Base-by-base conservation (phyloP, 1,139 yeast genomes). In the Schwanniomyces etchellsii region DNA sequence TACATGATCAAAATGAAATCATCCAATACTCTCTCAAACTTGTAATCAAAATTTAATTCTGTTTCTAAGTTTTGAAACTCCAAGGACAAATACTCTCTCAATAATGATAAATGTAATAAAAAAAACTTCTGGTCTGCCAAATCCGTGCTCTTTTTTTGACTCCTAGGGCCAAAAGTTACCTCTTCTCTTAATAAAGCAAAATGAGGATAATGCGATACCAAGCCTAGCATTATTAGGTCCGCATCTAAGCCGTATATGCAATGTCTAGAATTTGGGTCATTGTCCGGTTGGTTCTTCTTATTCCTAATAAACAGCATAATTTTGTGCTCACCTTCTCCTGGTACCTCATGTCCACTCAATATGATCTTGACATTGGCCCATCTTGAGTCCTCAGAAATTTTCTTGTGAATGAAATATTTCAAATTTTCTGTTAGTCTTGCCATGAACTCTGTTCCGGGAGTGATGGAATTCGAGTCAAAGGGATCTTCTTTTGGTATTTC, bases 391-490 rank as follows among this genome's bases (percentile, higher is more conserved):
- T 81, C 79, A 25, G 94, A 77, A 30, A 91, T 77, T 56, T 93
- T 93, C 52, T 85, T 86, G 44, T 89, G 91, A 35, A 89, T 81
- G 70, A 89, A 93, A 55, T 88, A 93, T 43, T 91, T 78, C 49
- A 93, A 67, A 42, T 89, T 81, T 35, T 70, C 70, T 1, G 98
- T 91, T 42, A 93, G 70, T 42, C 77, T 82, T 22, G 89, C 85
- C 99, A 93, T 93, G 48, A 93, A 93, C 43, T 93, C 97, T 0
- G 99, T 93, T 22, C 98, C 99, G 4, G 99, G 99, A 2, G 99
- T 93, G 50, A 93, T 93, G 16, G 94, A 77, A 51, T 91, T 93
- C 4, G 95, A 79, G 55, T 93, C 98, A 66, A 94, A 93, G 2
- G 91, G 91, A 28, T 78, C 81, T 17, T 78, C 82, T 38, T 74